Conservation (phyloP, 768 basidiomycete genomes). For the Amanita molliuscula region DNA sequence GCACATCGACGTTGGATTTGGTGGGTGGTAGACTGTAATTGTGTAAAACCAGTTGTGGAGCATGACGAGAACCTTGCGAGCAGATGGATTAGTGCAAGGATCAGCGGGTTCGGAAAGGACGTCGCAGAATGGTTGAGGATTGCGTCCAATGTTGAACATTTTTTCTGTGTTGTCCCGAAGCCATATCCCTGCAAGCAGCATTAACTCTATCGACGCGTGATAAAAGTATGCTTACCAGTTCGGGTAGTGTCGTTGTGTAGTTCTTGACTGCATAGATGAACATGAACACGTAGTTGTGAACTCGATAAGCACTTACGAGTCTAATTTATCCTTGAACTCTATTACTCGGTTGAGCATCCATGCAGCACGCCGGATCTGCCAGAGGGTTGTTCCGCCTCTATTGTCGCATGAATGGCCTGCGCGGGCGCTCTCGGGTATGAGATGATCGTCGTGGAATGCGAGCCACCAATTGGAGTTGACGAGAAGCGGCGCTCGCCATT, state of each 20-base stretch:
- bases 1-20: slow-evolving; percentile 15
- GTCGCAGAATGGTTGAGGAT: slow-evolving; percentile 64
- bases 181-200: slow-evolving; percentile 42
- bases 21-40: slow-evolving; percentile 50
- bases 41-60: slow-evolving; percentile 74
- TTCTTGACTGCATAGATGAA: slow-evolving; percentile 42
- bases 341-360: slow-evolving; percentile 69
- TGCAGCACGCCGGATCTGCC: slow-evolving; percentile 81
- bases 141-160: slow-evolving; percentile 71
- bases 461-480: slow-evolving; percentile 98
- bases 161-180: slow-evolving; percentile 42
- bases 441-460: slow-evolving; percentile 65
- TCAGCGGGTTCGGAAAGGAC: slow-evolving; percentile 39
- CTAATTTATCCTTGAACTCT: slow-evolving; percentile 59
- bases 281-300: slow-evolving; percentile 1
- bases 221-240: slow-evolving; percentile 34
- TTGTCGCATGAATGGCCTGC: slow-evolving; percentile 26
- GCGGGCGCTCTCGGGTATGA: slow-evolving; percentile 37
- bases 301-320: slow-evolving; percentile 35
- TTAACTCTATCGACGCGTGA: neutral
- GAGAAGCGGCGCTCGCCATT: slow-evolving; percentile 76
- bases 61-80: slow-evolving; percentile 58
- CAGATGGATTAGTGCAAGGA: slow-evolving; percentile 27
- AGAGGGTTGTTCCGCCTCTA: slow-evolving; percentile 46
- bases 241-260: slow-evolving; percentile 62